Evolutionary conservation across 2,329 filamentous ascomycete genomes (phyloP).

Genomic region (Pseudogymnoascus sp.): DNA sequence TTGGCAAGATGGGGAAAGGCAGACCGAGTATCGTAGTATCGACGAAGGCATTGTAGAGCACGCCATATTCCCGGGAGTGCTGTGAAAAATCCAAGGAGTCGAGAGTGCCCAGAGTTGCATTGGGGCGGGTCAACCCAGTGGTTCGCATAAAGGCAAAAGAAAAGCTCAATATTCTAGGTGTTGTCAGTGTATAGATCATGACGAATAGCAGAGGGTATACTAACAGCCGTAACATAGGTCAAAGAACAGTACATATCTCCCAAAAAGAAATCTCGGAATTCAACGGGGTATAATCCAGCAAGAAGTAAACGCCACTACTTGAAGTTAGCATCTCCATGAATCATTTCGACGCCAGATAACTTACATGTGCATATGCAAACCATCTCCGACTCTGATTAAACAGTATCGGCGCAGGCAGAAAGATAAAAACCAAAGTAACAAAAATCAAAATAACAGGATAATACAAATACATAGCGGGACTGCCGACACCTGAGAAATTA

Average conservation of each 20-base stretch:
- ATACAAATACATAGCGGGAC: constrained; percentile 66
- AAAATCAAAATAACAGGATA: constrained; percentile 76
- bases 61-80: constrained; percentile 84
- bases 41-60: constrained; percentile 79
- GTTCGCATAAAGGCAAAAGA: constrained; percentile 87
- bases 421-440: constrained; percentile 58
- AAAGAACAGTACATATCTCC: constrained; percentile 97
- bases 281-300: constrained; percentile 83
- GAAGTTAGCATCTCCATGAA: constrained; percentile 24
- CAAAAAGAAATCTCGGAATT: constrained; percentile 95
- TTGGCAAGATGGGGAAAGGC: constrained; percentile 90
- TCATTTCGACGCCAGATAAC: constrained; percentile 27
- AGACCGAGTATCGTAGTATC: constrained; percentile 79
- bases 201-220: constrained; percentile 29
- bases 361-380: constrained; percentile 82
- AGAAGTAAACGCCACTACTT: constrained; percentile 71
- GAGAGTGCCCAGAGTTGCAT: constrained; percentile 82
- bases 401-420: constrained; percentile 66
- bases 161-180: constrained; percentile 72
- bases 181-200: constrained; percentile 19
- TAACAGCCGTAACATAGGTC: constrained; percentile 78
- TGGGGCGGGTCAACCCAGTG: constrained; percentile 62
- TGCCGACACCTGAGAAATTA: constrained; percentile 68
- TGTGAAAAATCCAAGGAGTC: constrained; percentile 76
- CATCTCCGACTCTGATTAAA: constrained; percentile 73